Evolutionary conservation across 176 grass and related monocot species (phyloP), one percentile per base, ranked within the genome.

Genomic region (Phyllostachys edulis): DNA sequence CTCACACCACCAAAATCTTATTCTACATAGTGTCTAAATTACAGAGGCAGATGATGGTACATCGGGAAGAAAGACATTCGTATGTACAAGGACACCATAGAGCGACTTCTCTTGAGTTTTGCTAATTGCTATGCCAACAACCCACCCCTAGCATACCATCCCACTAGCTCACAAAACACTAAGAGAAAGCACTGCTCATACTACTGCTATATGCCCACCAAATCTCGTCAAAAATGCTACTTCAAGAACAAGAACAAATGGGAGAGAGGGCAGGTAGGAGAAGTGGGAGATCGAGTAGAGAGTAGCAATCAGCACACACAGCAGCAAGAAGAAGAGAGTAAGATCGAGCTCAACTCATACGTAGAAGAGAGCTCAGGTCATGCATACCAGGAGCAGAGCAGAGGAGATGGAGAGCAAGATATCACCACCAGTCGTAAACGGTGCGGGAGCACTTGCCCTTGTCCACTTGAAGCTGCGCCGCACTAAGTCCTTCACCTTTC

Each of bases 381-480:
- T 12, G 20, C 49, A 37, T 12, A 49, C 41, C 77, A 13, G 21
- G 38, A 24, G 40, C 32, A 23, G 20, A 27, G n/a, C n/a, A n/a
- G 24, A 18, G 24, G n/a, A 10, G 49, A 42, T 13, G 17, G 10
- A 6, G 2, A 4, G 38, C 9, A 44, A 44, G 42, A 44, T 11
- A 71, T 88, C 65, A 85, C 59, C 85, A 87, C 80, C 85, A 68
- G 73, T 85, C 91, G 71, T 93, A 73, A 5, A 91, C 73, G 0
- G 88, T 59, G 60, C 87, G 81, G 75, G 90, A 82, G 94, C 66
- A 96, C 71, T 85, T 91, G 40, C 89, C 81, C 81, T 96, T 99
- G 26, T 62, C 96, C 96, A 99, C 29, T 79, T 91, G 69, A 99
- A 85, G 91, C 96, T 86, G 77, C 91, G 94, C 14, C 87, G 89